Evolutionary conservation across 257 asterid genomes (phyloP).

Genomic region (Paulownia fortunei): DNA sequence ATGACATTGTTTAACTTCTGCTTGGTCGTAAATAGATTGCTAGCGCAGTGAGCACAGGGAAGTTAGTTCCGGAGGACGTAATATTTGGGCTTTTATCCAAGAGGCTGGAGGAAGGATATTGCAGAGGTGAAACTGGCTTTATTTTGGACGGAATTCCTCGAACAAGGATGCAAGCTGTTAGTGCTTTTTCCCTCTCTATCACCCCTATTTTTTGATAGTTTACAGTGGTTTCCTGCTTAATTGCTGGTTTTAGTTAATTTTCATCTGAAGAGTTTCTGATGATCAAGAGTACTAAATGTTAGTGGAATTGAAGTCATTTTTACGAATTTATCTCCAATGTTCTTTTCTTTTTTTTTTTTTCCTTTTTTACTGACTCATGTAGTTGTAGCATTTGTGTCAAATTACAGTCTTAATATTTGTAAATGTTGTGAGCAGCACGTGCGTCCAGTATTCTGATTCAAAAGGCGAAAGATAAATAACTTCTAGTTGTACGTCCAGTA

Average conservation of each 20-base stretch:
- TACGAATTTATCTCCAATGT: not conserved
- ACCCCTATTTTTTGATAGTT: not conserved
- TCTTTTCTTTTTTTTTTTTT: too few relatives aligned
- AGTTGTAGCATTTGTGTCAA: not conserved
- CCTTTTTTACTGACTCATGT: not conserved
- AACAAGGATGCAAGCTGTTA: slow-evolving; percentile 81
- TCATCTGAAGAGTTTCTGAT: not conserved
- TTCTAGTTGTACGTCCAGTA: too few relatives aligned
- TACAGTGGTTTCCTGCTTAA: not conserved
- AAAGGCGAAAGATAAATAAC: too few relatives aligned
- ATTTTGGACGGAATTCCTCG: slow-evolving; percentile 93
- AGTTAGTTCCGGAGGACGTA: slow-evolving; percentile 77
- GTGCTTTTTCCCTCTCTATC: slow-evolving; percentile 13
- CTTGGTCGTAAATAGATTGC: slow-evolving; percentile 57
- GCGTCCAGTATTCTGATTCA: too few relatives aligned
- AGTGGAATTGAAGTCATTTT: not conserved
- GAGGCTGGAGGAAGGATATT: slow-evolving; percentile 85
- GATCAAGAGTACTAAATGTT: not conserved
- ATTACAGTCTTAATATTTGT: not conserved
- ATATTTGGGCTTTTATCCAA: slow-evolving; percentile 76
- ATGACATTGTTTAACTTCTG: not conserved
- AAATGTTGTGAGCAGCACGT: not conserved
- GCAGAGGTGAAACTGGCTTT: slow-evolving; percentile 89
- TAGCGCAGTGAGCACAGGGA: slow-evolving; percentile 69
- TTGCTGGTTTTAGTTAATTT: not conserved